phyloP scores from a whole-genome alignment of 495 filamentous ascomycete genomes.

The Aspergillus egyptiacus region DNA sequence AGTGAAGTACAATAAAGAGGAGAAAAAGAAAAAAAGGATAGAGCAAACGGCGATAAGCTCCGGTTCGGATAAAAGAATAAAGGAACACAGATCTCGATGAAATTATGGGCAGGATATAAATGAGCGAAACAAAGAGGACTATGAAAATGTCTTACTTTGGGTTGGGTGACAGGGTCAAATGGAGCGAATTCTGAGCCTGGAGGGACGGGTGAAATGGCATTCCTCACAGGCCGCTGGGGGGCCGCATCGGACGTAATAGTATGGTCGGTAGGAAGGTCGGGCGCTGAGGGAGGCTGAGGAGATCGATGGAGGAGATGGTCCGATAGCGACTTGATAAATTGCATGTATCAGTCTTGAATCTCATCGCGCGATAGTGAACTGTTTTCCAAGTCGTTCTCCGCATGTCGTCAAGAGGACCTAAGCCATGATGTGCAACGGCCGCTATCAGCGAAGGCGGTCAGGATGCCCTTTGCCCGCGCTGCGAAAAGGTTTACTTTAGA shows the following conservation, averaged over 20 bases:
- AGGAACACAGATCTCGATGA: background rate
- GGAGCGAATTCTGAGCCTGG: constrained; percentile 4
- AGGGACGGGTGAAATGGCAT: constrained; percentile 12
- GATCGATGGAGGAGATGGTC: constrained; percentile 8
- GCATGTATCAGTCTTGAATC: constrained; percentile 10
- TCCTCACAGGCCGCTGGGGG: constrained; percentile 19
- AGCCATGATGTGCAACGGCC: constrained; percentile 10
- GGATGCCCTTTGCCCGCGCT: constrained; percentile 14
- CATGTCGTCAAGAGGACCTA: background rate
- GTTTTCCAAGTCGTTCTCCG: background rate
- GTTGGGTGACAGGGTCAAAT: background rate
- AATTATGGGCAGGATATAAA: background rate
- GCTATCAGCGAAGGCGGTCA: constrained; percentile 26
- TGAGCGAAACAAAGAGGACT: background rate
- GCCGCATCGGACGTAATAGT: constrained; percentile 18
- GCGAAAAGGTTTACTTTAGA: background rate
- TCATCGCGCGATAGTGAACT: constrained; percentile 11
- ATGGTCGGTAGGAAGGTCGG: constrained; percentile 3
- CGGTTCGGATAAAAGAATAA: background rate
- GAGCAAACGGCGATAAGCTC: background rate
- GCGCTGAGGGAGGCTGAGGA: background rate
- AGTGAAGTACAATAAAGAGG: background rate
- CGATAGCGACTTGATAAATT: constrained; percentile 11
- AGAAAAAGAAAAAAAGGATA: constrained; percentile 5
- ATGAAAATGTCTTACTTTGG: background rate